phyloP scores from a whole-genome alignment of 192 early-diverging fungal genomes.

The Borealophlyctis nickersoniae region DNA sequence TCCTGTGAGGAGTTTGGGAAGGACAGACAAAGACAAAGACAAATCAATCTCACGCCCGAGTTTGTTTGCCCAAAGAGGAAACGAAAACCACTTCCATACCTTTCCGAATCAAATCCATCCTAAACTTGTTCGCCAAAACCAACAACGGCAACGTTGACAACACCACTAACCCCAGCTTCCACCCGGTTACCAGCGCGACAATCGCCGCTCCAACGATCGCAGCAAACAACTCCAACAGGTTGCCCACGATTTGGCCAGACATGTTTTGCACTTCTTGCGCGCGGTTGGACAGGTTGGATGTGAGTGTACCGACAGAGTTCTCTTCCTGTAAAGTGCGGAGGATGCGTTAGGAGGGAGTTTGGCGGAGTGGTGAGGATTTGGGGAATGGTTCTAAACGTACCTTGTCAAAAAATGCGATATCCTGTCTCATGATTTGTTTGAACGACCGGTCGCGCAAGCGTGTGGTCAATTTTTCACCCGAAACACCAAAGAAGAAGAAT shows the following conservation, averaged over 20 bases:
- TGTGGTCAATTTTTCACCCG: slow-evolving; percentile 70
- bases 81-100: too few relatives aligned
- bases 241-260: slow-evolving; percentile 48
- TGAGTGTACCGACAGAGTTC: slow-evolving; percentile 65
- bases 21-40: too few relatives aligned
- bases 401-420: slow-evolving; percentile 89
- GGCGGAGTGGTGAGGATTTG: slow-evolving; percentile 1
- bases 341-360: slow-evolving; percentile 7
- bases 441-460: slow-evolving; percentile 62
- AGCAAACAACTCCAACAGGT: slow-evolving; percentile 48
- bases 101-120: slow-evolving; percentile 33
- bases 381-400: too few relatives aligned
- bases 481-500: slow-evolving; percentile 57
- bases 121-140: slow-evolving; percentile 28
- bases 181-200: slow-evolving; percentile 57
- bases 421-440: slow-evolving; percentile 74
- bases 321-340: too few relatives aligned
- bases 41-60: too few relatives aligned
- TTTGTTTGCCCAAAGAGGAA: too few relatives aligned
- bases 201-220: slow-evolving; percentile 42
- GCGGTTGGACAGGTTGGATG: slow-evolving; percentile 78
- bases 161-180: slow-evolving; percentile 81
- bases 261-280: slow-evolving; percentile 50
- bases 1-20: too few relatives aligned
- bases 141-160: slow-evolving; percentile 39